Base-by-base conservation (phyloP, 495 filamentous ascomycete genomes). In the Podospora comata region DNA sequence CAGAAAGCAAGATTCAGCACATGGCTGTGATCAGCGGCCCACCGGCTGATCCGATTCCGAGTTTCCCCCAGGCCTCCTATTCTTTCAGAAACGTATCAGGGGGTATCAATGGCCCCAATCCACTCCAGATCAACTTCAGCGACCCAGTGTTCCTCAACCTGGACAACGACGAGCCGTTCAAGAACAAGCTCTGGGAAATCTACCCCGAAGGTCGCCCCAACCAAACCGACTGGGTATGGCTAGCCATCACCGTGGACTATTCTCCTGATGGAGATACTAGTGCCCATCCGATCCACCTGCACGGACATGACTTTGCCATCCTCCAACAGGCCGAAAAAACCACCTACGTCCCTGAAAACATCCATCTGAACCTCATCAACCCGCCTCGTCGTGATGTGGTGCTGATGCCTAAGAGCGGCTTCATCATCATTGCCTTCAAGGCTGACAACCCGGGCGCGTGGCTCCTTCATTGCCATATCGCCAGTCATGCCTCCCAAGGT, bases 301-400 rank as follows among this genome's bases (percentile, higher is more conserved):
- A 88, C 72, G 86, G 85, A 1, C 82, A 89, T 72, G 81, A 88
- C 67, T 90, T 90, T 75, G 77, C 74, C 56, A 78, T 88, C 15
- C 75, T 90, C 5, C 80, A 79, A 16, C 81, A 87, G 68, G 79
- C 77, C 56, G 28, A 64, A 9, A 74, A 69, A 20, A 75, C 74
- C 76, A 85, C 63, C 54, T 30, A 67, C 20, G n/a, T 39, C 19
- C 57, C 70, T 11, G 19, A 68, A 75, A 55, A 66, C 67, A 28
- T 59, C 5, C 73, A 61, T 6, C 71, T 85, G 13, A 78, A 82
- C 11, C 73, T 76, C 54, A 59, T 74, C 13, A 87, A 82, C 72
- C 77, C 76, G 0, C 32, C 69, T 28, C 65, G 77, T 0, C 23
- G 77, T 0, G 78, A 80, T 26, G 70, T 80, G 1, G 82, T 81